Evolutionary conservation across 495 filamentous ascomycete genomes (phyloP).

Genomic region (Echria macrotheca): DNA sequence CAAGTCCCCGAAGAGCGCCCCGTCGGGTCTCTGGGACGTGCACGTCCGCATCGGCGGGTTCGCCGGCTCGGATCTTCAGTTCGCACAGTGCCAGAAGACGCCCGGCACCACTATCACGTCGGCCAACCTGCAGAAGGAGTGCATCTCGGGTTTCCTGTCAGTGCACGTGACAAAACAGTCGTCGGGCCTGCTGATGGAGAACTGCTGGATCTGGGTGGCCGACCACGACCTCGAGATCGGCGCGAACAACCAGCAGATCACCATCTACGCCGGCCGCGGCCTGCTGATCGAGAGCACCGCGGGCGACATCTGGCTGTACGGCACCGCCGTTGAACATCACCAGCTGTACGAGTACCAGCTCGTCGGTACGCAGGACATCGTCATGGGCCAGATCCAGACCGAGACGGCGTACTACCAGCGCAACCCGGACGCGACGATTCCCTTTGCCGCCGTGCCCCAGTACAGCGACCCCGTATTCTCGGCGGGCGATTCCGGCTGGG

Average conservation of each 20-base stretch:
- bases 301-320: slow-evolving; percentile 55
- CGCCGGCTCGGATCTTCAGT: slow-evolving; percentile 70
- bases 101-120: slow-evolving; percentile 42
- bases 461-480: slow-evolving; percentile 70
- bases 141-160: slow-evolving; percentile 61
- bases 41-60: slow-evolving; percentile 79
- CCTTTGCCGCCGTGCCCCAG: slow-evolving; percentile 53
- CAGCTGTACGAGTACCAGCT: slow-evolving; percentile 77
- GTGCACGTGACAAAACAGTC: slow-evolving; percentile 61
- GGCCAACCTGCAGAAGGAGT: slow-evolving; percentile 43
- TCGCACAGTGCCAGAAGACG: slow-evolving; percentile 61
- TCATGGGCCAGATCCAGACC: slow-evolving; percentile 70
- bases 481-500: slow-evolving; percentile 47
- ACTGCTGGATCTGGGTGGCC: slow-evolving; percentile 64
- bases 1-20: slow-evolving; percentile 51
- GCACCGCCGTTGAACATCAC: slow-evolving; percentile 60
- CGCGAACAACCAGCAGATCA: slow-evolving; percentile 56
- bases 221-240: slow-evolving; percentile 69
- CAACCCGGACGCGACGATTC: slow-evolving; percentile 65
- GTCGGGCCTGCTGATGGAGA: slow-evolving; percentile 56
- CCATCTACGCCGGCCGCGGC: slow-evolving; percentile 64
- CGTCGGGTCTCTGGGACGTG: slow-evolving; percentile 81
- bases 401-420: slow-evolving; percentile 64
- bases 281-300: slow-evolving; percentile 52
- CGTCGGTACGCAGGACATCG: slow-evolving; percentile 55